Evolutionary conservation across 116 monocot genomes (phyloP).

Genomic region (Papilionanthe hybrid): DNA sequence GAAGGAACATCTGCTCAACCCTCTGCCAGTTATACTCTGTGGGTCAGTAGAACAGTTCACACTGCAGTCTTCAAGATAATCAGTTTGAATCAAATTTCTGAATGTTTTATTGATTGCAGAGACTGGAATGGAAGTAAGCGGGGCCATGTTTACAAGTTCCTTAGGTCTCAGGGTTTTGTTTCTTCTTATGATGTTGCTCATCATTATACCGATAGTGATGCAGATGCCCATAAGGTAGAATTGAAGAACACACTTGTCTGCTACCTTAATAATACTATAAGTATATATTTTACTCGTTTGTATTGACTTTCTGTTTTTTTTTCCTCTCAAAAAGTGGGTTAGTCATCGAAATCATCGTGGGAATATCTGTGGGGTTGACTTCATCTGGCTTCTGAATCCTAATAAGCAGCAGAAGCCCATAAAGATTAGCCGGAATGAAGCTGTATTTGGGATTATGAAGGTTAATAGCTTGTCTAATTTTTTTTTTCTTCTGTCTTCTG

Average conservation of each 20-base stretch:
- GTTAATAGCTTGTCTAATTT: conserved; percentile 16
- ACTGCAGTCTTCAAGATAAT: neutral
- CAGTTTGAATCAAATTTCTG: neutral
- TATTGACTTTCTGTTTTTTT: neutral
- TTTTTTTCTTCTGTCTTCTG: neutral
- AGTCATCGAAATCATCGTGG: conserved; percentile 97
- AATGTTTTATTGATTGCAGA: conserved; percentile 27
- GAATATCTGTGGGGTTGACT: conserved; percentile 95
- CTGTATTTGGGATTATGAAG: conserved; percentile 84
- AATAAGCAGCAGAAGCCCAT: conserved; percentile 64
- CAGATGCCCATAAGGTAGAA: conserved; percentile 88
- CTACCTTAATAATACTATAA: neutral
- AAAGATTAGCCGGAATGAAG: conserved; percentile 87
- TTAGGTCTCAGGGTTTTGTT: conserved; percentile 93
- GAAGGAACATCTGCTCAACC: conserved; percentile 59
- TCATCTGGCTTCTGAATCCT: conserved; percentile 98
- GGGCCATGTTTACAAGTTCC: conserved; percentile 90
- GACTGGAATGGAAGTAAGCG: conserved; percentile 99
- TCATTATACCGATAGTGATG: conserved; percentile 79
- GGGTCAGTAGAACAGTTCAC: conserved; percentile 51
- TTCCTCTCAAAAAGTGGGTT: conserved; percentile 65
- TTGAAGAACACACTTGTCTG: neutral
- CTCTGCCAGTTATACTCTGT: conserved; percentile 80
- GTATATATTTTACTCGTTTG: neutral
- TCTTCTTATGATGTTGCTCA: conserved; percentile 96